A percentile compares a stretch with the other conserved stretches of the same genome.
These are phyloP conservation scores for Podila verticillata DNA, from an alignment of 192 early-diverging fungal genomes.

Conservation along the genomic window DNA sequence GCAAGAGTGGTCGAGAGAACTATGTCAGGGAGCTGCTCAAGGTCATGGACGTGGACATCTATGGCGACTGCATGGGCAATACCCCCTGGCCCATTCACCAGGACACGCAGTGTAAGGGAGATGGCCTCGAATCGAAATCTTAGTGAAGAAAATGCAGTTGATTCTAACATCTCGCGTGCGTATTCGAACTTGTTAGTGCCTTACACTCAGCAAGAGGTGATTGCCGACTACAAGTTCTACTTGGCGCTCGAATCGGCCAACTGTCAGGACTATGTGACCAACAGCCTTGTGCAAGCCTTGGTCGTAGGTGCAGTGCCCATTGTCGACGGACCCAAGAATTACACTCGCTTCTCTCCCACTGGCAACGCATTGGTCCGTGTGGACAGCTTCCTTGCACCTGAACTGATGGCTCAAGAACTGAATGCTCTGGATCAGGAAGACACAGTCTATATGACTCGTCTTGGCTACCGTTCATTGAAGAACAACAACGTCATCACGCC, in stretches of 20 bases:
- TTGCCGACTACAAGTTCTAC: slow-evolving; percentile 34
- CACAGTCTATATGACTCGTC: slow-evolving; percentile 6
- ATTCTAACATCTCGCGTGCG: not conserved
- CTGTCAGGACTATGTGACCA: slow-evolving; percentile 28
- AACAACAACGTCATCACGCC: not conserved
- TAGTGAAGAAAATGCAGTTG: not conserved
- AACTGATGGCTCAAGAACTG: slow-evolving; percentile 16
- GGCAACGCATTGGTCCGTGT: slow-evolving; percentile 13
- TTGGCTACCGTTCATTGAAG: not conserved
- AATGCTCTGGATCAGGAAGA: slow-evolving; percentile 16
- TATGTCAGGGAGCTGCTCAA: slow-evolving; percentile 21
- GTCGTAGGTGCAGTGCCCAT: slow-evolving; percentile 18
- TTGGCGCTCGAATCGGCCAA: slow-evolving; percentile 25
- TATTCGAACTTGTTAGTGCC: not conserved
- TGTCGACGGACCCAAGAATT: slow-evolving; percentile 35
- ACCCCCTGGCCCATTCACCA: slow-evolving; percentile 12
- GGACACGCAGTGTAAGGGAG: slow-evolving; percentile 1
- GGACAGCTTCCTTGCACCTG: slow-evolving; percentile 13
- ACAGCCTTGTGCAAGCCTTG: slow-evolving; percentile 16
- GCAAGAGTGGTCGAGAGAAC: slow-evolving; percentile 19
- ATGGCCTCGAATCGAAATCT: not conserved
- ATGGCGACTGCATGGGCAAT: slow-evolving; percentile 26
- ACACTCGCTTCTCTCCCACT: slow-evolving; percentile 20
- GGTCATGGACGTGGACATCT: slow-evolving; percentile 38
- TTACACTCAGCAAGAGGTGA: slow-evolving; percentile 11